Evolutionary conservation across 345 rosid species (phyloP).

Genomic region (Raphanus sativus): DNA sequence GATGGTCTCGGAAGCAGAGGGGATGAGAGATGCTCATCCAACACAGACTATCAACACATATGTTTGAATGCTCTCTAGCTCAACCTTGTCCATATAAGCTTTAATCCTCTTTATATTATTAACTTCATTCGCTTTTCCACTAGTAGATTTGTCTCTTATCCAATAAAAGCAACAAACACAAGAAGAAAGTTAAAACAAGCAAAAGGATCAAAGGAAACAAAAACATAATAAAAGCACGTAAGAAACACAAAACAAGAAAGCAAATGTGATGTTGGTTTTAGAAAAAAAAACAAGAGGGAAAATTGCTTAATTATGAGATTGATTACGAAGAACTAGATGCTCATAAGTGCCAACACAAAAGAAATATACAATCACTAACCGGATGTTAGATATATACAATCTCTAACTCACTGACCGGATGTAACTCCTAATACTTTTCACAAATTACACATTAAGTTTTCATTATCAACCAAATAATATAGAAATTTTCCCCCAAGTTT

Average conservation of each 20-base stretch:
- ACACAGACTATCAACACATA: background rate
- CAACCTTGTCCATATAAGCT: background rate
- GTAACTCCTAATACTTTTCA: background rate
- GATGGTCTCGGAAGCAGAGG: constrained; percentile 28
- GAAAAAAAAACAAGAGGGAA: background rate
- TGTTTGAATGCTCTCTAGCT: background rate
- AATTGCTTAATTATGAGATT: background rate
- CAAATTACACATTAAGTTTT: background rate
- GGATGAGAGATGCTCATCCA: background rate
- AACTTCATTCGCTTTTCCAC: too few species aligned
- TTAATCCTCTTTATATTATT: background rate
- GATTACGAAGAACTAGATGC: background rate
- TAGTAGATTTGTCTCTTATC: background rate
- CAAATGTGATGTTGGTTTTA: background rate
- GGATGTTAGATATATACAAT: background rate
- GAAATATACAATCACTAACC: background rate
- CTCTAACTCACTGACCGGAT: background rate
- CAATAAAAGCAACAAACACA: background rate
- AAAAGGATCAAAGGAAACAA: background rate
- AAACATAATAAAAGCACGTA: background rate
- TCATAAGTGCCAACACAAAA: background rate
- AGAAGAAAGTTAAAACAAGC: background rate
- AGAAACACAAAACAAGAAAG: background rate
- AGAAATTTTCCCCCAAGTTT: background rate
- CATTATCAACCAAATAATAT: background rate